Conservation (phyloP, 2,329 filamentous ascomycete species). For the Alternaria solani region DNA sequence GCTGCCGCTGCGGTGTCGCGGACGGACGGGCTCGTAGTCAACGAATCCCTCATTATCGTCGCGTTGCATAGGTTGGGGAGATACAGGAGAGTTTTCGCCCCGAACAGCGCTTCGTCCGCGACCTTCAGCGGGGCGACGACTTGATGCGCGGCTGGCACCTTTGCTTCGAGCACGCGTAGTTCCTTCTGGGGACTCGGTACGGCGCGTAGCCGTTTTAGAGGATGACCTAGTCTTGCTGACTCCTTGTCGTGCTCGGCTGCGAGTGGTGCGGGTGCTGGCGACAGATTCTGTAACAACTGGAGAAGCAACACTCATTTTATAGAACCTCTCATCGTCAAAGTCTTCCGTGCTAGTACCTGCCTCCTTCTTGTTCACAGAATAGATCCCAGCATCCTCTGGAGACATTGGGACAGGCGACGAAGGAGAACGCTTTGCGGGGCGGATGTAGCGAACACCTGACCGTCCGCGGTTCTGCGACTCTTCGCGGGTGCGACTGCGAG, state of each 20-base stretch:
- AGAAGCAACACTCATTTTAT: constrained; percentile 51
- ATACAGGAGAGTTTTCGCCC: constrained; percentile 74
- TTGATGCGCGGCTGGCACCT: constrained; percentile 45
- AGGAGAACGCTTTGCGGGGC: constrained; percentile 82
- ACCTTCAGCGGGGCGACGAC: constrained; percentile 46
- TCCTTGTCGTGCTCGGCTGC: constrained; percentile 45
- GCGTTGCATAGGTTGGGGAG: constrained; percentile 77
- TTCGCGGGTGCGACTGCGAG: constrained; percentile 62
- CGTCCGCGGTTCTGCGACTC: constrained; percentile 75
- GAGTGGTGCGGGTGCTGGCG: constrained; percentile 44
- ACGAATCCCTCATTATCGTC: constrained; percentile 64
- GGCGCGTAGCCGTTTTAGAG: constrained; percentile 44
- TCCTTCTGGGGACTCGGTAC: constrained; percentile 48
- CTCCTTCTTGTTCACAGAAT: constrained; percentile 57
- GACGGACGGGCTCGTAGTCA: constrained; percentile 67
- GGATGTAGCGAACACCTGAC: constrained; percentile 71
- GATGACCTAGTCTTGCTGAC: constrained; percentile 47
- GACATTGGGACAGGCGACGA: constrained; percentile 96
- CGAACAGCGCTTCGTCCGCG: constrained; percentile 48
- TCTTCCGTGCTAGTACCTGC: constrained; percentile 54
- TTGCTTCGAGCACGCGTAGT: constrained; percentile 37
- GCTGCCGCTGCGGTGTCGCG: constrained; percentile 61
- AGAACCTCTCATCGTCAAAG: constrained; percentile 59
- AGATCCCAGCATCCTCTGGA: constrained; percentile 72
- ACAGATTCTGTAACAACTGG: constrained; percentile 50